Evolutionary conservation across 371 early-diverging fungal species (phyloP), one percentile per base, ranked within the genome.

Genomic region (Mucor irregularis): DNA sequence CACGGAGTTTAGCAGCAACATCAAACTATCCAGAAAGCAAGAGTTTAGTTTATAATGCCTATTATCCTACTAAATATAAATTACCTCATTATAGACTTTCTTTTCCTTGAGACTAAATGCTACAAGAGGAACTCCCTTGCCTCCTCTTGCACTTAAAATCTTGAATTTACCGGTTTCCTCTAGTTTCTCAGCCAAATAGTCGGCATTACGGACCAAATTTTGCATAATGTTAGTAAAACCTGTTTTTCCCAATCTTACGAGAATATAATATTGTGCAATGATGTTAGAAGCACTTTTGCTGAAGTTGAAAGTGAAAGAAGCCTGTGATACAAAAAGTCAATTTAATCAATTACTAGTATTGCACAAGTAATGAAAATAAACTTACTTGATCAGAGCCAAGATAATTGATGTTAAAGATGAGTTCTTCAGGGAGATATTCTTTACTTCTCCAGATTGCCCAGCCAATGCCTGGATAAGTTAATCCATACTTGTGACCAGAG

Each of bases 401-500:
- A 64, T 90, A 90, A 64, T 86, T 81, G 43, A 90, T 70, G 56
- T 85, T 76, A 61, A 90, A 90, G 35, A 87, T 76, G 37, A 90
- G 73, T 14, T 79, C 85, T 21, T 81, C 63, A 7, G 90, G 90
- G 13, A 87, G 66, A 45, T 74, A 83, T 42, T 80, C 76, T 16
- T 68, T 58, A 42, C 71, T 62, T 49, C 85, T 73, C 89, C 89
- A 90, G 21, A 90, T 16, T 44, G 76, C 76, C 89, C 89, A 90
- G 7, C 90, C 90, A 16, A 89, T 64, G 39, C 88, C 87, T 5
- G 87, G 78, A 44, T 83, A 86, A 5, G 85, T 79, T 26, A 90
- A 68, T 17, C 92, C 92, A 65, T 82, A 91, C 63, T 91, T 91
- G 76, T 91, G 90, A 28, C 89, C 90, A 50, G 83, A 83, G 9